Evolutionary conservation across 805 yeast species (phyloP).

Genomic region (Cyberlindnera misumaiensis): DNA sequence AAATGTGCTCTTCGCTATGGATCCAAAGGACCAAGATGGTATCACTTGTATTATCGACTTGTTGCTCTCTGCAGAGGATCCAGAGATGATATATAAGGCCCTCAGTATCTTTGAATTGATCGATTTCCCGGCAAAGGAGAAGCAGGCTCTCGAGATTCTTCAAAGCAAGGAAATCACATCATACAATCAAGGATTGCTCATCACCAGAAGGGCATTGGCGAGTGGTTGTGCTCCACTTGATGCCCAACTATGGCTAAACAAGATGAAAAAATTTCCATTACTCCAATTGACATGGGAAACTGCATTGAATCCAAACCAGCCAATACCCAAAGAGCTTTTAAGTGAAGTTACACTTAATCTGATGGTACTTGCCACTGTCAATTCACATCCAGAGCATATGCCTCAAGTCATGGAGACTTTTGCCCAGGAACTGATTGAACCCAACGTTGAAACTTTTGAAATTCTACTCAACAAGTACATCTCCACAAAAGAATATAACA

Average conservation of each 20-base stretch:
- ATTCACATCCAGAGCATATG: conserved; percentile 4
- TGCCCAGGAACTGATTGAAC: conserved; percentile 1
- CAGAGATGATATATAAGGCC: not conserved
- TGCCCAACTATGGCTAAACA: not conserved
- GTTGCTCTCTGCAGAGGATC: not conserved
- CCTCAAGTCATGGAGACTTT: conserved; percentile 4
- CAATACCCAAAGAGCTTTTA: not conserved
- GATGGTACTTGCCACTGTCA: conserved; percentile 3
- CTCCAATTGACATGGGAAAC: conserved; percentile 1
- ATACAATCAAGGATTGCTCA: not conserved
- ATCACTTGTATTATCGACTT: not conserved
- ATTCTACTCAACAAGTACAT: conserved; percentile 10
- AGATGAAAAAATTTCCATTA: not conserved
- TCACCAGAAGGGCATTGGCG: not conserved
- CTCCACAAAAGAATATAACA: not conserved
- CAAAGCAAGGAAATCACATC: not conserved
- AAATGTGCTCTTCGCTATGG: not conserved
- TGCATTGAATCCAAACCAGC: conserved; percentile 1
- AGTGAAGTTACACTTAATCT: not conserved
- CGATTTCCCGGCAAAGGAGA: conserved; percentile 2
- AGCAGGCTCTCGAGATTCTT: not conserved
- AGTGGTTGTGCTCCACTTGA: not conserved
- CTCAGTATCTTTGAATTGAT: conserved; percentile 5
- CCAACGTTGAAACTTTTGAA: conserved; percentile 7
- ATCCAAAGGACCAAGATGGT: conserved; percentile 2